Percentiles rank a stretch among this genome's conserved stretches.
Evolutionary conservation across 176 grass and related monocot genomes (phyloP).

Genomic region (Carex myosuroides): DNA sequence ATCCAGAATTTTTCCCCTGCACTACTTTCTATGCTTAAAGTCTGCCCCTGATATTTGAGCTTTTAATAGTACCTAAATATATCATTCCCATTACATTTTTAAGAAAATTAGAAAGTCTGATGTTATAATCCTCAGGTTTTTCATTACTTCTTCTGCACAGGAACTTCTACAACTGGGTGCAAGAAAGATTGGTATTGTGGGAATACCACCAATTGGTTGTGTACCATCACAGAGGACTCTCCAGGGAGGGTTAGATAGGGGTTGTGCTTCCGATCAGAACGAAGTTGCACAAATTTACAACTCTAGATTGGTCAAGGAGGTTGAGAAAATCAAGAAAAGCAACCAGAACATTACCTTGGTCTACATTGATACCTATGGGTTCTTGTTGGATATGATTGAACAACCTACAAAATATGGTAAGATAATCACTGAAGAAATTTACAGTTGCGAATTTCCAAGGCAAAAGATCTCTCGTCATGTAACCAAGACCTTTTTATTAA

Average conservation of each 20-base stretch:
- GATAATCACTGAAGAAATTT: neutral
- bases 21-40: too few species aligned
- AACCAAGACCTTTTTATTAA: neutral
- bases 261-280: conserved; percentile 40
- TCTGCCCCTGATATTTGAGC: too few species aligned
- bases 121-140: neutral
- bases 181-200: conserved; percentile 42
- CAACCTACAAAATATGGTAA: conserved; percentile 37
- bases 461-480: neutral
- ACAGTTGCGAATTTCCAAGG: neutral
- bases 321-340: neutral
- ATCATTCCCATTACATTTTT: neutral
- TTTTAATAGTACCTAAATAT: neutral
- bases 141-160: neutral
- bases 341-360: conserved; percentile 21
- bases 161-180: conserved; percentile 46
- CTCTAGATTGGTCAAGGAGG: conserved; percentile 16
- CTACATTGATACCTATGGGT: conserved; percentile 52
- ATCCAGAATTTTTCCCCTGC: too few species aligned
- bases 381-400: conserved; percentile 52
- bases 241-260: conserved; percentile 21
- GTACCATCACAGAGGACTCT: conserved; percentile 72
- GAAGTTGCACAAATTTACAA: conserved; percentile 48
- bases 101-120: neutral
- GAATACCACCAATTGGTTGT: conserved; percentile 73